phyloP scores from a whole-genome alignment of 2,329 filamentous ascomycete species.

The Davidsoniella neocaledoniae region DNA sequence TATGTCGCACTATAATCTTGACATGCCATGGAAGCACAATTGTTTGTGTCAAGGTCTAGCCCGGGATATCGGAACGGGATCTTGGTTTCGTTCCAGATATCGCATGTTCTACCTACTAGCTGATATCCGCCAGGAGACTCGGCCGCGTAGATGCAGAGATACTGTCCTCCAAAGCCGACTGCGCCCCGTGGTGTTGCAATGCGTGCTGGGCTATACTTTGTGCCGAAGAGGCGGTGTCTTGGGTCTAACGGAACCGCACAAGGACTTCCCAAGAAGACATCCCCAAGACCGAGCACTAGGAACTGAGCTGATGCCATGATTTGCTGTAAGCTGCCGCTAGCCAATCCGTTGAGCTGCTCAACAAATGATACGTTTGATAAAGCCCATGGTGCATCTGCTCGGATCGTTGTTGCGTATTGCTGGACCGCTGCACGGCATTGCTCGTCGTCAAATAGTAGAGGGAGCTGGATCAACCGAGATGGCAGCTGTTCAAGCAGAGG shows the following conservation, averaged over 20 bases:
- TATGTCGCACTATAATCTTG: too few relatives aligned
- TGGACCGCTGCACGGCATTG: conserved; percentile 33
- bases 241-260: conserved; percentile 22
- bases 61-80: neutral
- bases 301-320: conserved; percentile 20
- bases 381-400: conserved; percentile 42
- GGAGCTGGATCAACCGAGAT: conserved; percentile 20
- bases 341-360: conserved; percentile 20
- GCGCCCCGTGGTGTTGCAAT: conserved; percentile 22
- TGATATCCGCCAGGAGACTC: conserved; percentile 24
- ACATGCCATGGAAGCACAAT: too few relatives aligned
- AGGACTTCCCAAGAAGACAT: conserved; percentile 24
- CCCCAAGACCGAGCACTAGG: conserved; percentile 23
- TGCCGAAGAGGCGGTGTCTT: conserved; percentile 21
- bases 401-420: conserved; percentile 44
- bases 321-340: conserved; percentile 15
- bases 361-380: conserved; percentile 44
- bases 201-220: conserved; percentile 23
- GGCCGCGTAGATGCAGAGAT: conserved; percentile 24
- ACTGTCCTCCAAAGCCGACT: conserved; percentile 23
- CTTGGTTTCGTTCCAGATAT: conserved; percentile 19
- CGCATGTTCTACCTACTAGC: conserved; percentile 21
- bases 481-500: conserved; percentile 15
- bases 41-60: neutral
- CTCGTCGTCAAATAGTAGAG: conserved; percentile 24